Evolutionary conservation across 306 rosid genomes (phyloP), one percentile per base, ranked within the genome.

Genomic region (Inga oerstediana): DNA sequence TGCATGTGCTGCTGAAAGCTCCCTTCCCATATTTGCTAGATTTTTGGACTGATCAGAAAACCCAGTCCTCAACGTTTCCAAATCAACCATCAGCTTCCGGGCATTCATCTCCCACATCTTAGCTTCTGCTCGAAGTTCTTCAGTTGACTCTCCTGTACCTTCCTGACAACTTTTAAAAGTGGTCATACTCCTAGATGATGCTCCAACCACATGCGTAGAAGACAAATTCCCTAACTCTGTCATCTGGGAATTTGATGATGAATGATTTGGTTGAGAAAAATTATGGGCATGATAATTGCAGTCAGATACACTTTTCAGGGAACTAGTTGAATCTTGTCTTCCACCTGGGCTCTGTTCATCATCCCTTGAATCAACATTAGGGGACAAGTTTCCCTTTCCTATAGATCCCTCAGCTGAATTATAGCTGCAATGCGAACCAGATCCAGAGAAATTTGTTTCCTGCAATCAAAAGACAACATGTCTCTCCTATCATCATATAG

Each of bases 61-160:
- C 78, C 90, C 97, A 45, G 83, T 80, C 91, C 82, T 91, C 87
- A 89, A 34, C 78, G 78, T 81, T 48, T 96, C 97, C 84, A 91
- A 83, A 84, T 94, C 97, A 81, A 82, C 85, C 95, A 92, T 91
- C 39, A 96, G 91, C 84, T 94, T 91, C 73, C 94, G 88, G 34
- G 97, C 97, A 19, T 96, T 94, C 88, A 90, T 89, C 89, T 96
- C 97, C 98, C 99, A 96, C 97, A 94, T 82, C 91, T 88, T 92
- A 30, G 99, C 98, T 86, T 96, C 97, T 12, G 92, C 99, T 48
- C 90, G 97, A 70, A 96, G 88, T 89, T 90, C 98, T 79, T 84
- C 89, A 76, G 79, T 81, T 10, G 93, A 82, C 66, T 71, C 87
- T 83, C 85, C 91, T 80, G 93, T 86, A 27, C 88, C 88, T 74